Conservation (phyloP, 345 rosid species). For the Melaleuca alternifolia region DNA sequence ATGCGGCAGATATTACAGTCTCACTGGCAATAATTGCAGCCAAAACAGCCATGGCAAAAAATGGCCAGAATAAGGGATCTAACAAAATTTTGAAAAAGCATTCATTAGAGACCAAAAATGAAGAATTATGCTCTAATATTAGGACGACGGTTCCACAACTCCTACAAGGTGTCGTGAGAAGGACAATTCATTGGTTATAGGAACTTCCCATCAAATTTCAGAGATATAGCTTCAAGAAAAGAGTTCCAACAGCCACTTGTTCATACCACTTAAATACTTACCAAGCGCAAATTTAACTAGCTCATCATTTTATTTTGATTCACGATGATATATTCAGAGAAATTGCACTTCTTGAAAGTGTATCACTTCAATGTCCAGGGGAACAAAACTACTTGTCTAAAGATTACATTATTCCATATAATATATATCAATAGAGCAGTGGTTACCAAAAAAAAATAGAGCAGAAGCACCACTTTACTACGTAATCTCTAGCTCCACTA, state of each 20-base stretch:
- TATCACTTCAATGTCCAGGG: neutral
- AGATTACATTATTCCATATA: neutral
- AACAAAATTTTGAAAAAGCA: slow-evolving; percentile 6
- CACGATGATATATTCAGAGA: neutral
- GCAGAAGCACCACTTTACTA: neutral
- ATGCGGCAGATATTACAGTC: slow-evolving; percentile 67
- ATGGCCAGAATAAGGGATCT: slow-evolving; percentile 77
- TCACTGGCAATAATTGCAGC: slow-evolving; percentile 85
- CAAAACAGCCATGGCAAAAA: slow-evolving; percentile 59
- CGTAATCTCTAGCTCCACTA: neutral
- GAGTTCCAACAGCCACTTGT: neutral
- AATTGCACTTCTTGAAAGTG: neutral
- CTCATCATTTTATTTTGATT: neutral
- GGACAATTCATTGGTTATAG: neutral
- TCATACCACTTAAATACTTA: neutral
- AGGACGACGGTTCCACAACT: neutral
- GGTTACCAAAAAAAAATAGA: too few relatives aligned
- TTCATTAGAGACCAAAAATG: neutral
- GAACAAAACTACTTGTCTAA: neutral
- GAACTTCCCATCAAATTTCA: neutral
- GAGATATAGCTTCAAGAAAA: neutral
- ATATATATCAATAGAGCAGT: neutral
- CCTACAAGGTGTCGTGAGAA: neutral
- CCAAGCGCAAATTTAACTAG: neutral
- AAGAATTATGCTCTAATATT: neutral